Evolutionary conservation across 106 monocot genomes (phyloP), one percentile per base, ranked within the genome.

Genomic region (Dioscorea dumetorum): DNA sequence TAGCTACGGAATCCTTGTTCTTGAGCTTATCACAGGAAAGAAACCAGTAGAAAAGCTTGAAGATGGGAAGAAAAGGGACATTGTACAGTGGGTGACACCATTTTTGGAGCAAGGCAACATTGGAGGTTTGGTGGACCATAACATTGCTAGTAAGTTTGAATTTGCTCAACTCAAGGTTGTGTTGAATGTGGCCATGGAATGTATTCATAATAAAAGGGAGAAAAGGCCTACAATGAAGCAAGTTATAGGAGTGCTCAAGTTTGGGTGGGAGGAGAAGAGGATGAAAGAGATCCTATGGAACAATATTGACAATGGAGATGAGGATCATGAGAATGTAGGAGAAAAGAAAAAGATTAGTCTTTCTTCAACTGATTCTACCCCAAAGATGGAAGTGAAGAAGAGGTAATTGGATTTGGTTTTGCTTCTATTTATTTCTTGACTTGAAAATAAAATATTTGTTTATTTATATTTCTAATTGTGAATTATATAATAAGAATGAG

Each of bases 1-100:
- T 66, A 74, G 73, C 78, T 83, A 78, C 52, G 82, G 82, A 3
- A 70, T 83, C 20, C 74, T 83, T 16, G 74, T 83, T n/a, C 67
- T 82, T 4, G 82, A 82, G 62, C 49, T 78, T 4, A 31, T 78
- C 48, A 70, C 58, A 56, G 82, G 49, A 0, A 49, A 67, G 22
- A 64, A 51, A 24, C 82, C 82, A 2, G 68, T 82, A 53, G 82
- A 82, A 70, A 82, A 82, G 70, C 73, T 78, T 0, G 61, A 53
- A 49, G 78, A 62, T 18, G 78, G 78, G 0, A 49, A 67, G 21
- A 77, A 77, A 70, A 60, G 73, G 12, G 77, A 77, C 32, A 82
- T 82, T 19, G 41, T 73, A 4, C 69, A 78, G 57, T 78, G 77
- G 82, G 77, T 49, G 24, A 33, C 66, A 18, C 82, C 82, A 18